A percentile compares a stretch with the other conserved stretches of the same genome.
phyloP scores from a whole-genome alignment of 768 basidiomycete genomes.

The Kockovaella imperatae region DNA sequence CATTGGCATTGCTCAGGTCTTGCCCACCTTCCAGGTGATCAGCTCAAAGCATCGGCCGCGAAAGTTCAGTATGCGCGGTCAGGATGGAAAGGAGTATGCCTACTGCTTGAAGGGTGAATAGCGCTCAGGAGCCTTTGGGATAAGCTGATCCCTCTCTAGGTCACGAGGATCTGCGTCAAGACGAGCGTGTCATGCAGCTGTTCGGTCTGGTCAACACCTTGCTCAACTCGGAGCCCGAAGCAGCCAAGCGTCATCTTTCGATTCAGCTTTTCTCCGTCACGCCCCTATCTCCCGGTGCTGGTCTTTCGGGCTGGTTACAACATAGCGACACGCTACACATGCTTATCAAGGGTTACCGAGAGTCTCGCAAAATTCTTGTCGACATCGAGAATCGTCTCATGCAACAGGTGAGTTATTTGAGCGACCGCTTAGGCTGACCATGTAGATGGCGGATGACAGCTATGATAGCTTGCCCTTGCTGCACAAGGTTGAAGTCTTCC shows the following conservation, averaged over 20 bases:
- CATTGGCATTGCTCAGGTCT: constrained; percentile 73
- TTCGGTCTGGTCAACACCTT: constrained; percentile 95
- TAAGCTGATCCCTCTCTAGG: constrained; percentile 49
- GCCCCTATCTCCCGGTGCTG: constrained; percentile 90
- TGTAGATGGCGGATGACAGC: constrained; percentile 87
- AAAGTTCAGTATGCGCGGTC: constrained; percentile 74
- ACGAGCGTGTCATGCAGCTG: constrained; percentile 98
- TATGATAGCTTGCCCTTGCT: constrained; percentile 89
- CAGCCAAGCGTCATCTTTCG: constrained; percentile 90
- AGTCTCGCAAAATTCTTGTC: constrained; percentile 87
- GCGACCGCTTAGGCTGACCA: not conserved
- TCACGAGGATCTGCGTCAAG: constrained; percentile 97
- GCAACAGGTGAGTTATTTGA: constrained; percentile 71
- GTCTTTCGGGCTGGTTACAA: constrained; percentile 88
- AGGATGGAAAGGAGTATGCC: constrained; percentile 87
- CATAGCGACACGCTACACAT: constrained; percentile 94
- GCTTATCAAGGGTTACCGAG: constrained; percentile 89
- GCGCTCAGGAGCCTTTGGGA: not conserved
- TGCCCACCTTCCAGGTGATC: constrained; percentile 84
- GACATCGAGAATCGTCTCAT: constrained; percentile 99
- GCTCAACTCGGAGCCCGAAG: constrained; percentile 82
- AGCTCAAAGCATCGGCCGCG: constrained; percentile 94
- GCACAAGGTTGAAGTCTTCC: constrained; percentile 98
- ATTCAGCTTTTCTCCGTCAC: constrained; percentile 89
- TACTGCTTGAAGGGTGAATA: constrained; percentile 75